These are phyloP conservation scores for Cystobasidium ongulense DNA, from an alignment of 768 basidiomycete genomes.

Conservation along the genomic window DNA sequence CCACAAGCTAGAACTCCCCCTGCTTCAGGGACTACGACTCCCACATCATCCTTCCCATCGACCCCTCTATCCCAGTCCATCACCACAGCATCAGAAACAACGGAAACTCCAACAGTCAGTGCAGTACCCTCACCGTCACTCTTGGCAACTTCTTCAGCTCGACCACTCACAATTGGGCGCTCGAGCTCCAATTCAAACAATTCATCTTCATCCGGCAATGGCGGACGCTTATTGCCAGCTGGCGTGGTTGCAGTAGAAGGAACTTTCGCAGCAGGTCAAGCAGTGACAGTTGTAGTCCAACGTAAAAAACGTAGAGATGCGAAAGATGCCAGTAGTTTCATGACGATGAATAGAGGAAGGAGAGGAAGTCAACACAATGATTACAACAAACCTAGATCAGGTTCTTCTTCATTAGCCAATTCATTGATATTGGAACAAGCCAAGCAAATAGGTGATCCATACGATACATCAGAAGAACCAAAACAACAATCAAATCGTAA, in stretches of 20 bases:
- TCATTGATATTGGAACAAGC: background rate
- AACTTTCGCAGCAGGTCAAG: slow-evolving; percentile 86
- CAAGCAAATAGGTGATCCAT: background rate
- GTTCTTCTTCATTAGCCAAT: slow-evolving; percentile 42
- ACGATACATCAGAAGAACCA: background rate
- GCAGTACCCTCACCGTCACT: background rate
- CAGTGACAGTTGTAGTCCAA: slow-evolving; percentile 69
- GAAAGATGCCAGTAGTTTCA: background rate
- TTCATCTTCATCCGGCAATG: slow-evolving; percentile 51
- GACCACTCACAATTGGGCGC: background rate
- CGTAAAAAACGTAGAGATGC: slow-evolving; percentile 33
- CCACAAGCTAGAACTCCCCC: background rate
- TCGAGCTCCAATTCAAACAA: background rate
- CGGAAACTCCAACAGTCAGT: background rate
- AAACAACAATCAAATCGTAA: background rate
- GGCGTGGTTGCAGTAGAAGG: slow-evolving; percentile 83
- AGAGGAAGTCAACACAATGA: slow-evolving; percentile 7
- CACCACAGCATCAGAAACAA: background rate
- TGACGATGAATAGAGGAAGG: background rate
- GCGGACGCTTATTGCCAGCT: slow-evolving; percentile 81
- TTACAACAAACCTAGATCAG: slow-evolving; percentile 43
- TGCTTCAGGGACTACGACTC: background rate
- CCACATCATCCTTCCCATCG: background rate
- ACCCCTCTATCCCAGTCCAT: background rate
- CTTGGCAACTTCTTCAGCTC: background rate